Base-by-base conservation (phyloP, 2,329 filamentous ascomycete species). In the Ophiostoma perfectum region DNA sequence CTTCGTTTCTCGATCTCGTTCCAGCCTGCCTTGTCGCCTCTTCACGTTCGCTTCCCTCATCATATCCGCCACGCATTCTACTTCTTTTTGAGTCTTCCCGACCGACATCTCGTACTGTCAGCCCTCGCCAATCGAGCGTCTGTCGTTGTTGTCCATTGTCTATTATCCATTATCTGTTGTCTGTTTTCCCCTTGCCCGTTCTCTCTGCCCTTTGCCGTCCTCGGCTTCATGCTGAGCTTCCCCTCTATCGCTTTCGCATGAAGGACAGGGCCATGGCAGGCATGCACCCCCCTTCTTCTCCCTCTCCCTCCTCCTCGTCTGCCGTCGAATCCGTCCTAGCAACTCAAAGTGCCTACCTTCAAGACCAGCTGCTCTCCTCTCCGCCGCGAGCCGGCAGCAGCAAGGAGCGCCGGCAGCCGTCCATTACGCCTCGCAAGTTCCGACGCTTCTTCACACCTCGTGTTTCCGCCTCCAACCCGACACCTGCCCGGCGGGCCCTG, bases 341-440 rank as follows among this genome's bases (percentile, higher is more conserved):
- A 65, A 9, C 41, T 36, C 47, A 64, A 11, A 45, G 65, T 38
- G 45, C 39, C 66, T 65, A 55, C 18, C 47, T 44, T 4, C 36
- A 18, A 9, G 45, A 52, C 8, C 58, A 44, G 16, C 69, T 72
- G 16, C 42, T 70, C 18, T 71, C 71, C 16, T 76, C 76, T 11
- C 77, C 74, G 1, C 75, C 73, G 12, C 69, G 70, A 62, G 16
- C 39, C 9, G 38, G 18, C 4, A 39, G 66, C 62, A 75, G 74
- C 70, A 84, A 83, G 72, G 81, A 83, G 73, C 78, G 78, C 71
- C 79, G 81, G 18, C 79, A 81, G 68, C 81, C 83, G 3, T 84
- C 82, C 47, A 81, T 86, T 66, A 86, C 83, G 3, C 83, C 83
- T 68, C 77, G 82, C 71, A 84, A 83, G 73, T 86, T 86, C 70